Evolutionary conservation across 202 grass and related monocot species (phyloP), one percentile per base, ranked within the genome.

Genomic region (Setaria italica): DNA sequence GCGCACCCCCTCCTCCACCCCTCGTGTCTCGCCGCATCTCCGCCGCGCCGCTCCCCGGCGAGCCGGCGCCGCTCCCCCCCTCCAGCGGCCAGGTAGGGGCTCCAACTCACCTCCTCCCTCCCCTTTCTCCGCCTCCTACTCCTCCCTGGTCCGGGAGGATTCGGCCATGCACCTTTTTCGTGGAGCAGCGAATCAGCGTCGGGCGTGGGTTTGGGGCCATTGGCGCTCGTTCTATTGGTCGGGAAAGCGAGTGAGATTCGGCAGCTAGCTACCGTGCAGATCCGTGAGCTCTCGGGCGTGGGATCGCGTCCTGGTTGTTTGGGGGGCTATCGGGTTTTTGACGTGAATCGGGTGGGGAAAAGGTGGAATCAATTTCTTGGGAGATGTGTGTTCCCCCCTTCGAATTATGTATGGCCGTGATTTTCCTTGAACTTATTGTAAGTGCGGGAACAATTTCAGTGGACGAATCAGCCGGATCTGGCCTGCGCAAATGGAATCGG

Each of bases 1-100:
- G 13, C 43, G 7, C 29, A 4, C 29, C 25, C 11, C 37, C 10
- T 15, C 46, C 34, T 25, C 25, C 25, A 54, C 1, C 41, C 33
- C 67, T 2, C 47, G 60, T 20, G 12, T 51, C 37, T 7, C 10
- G 14, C 10, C 70, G 10, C 74, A 34, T 46, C 77, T 53, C 70
- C 55, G 70, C 71, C 6, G 56, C 34, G 17, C 62, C 60, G 29
- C 42, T 55, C 34, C 6, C 43, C 42, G 68, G 51, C 77, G 19
- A 74, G n/a, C 51, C 29, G 56, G 45, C 41, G 32, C 70, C 56
- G 42, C 70, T 15, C 12, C 45, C 63, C 63, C 64, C 48, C 60
- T 71, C 34, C 82, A 72, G 70, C 70, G 77, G 62, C 12, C 82
- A 89, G 87, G 87, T 89, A 85, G 51, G 55, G 12, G 25, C 59